phyloP scores from a whole-genome alignment of 352 stramenopile genomes.

The Pythium biforme region DNA sequence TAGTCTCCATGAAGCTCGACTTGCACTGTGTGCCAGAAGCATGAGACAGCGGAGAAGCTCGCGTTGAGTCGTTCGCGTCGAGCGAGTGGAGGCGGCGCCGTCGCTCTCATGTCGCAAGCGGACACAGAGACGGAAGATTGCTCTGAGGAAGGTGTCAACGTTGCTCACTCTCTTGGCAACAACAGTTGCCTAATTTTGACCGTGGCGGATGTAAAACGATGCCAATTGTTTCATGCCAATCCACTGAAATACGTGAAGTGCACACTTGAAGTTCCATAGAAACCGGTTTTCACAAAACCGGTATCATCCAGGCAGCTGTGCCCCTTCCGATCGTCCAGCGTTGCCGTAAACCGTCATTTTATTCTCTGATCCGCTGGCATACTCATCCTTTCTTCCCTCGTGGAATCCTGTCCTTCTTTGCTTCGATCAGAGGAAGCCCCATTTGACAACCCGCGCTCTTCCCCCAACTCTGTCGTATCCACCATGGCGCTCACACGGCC shows the following conservation, averaged over 20 bases:
- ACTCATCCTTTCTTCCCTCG: neutral
- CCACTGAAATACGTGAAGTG: no score
- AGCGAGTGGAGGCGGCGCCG: neutral
- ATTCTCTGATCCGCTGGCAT: neutral
- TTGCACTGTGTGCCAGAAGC: constrained; percentile 4
- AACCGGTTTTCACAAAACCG: neutral
- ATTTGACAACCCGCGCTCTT: neutral
- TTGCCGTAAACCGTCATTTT: constrained; percentile 1
- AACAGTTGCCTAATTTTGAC: no score
- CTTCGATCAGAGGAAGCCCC: no score
- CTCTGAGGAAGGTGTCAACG: no score
- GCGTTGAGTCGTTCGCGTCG: neutral
- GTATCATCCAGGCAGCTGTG: neutral
- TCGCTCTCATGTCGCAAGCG: no score
- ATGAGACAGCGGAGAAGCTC: neutral
- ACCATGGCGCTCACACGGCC: constrained; percentile 12
- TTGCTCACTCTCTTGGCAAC: no score
- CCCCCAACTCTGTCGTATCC: neutral
- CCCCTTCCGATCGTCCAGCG: neutral
- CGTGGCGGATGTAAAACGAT: no score
- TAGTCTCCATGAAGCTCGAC: constrained; percentile 10
- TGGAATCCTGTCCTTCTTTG: no score
- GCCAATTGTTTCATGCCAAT: no score
- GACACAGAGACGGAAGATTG: no score
- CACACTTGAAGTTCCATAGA: neutral